Conservation (phyloP, 202 grass and related monocot genomes). For the Cymbopogon flexuosus region DNA sequence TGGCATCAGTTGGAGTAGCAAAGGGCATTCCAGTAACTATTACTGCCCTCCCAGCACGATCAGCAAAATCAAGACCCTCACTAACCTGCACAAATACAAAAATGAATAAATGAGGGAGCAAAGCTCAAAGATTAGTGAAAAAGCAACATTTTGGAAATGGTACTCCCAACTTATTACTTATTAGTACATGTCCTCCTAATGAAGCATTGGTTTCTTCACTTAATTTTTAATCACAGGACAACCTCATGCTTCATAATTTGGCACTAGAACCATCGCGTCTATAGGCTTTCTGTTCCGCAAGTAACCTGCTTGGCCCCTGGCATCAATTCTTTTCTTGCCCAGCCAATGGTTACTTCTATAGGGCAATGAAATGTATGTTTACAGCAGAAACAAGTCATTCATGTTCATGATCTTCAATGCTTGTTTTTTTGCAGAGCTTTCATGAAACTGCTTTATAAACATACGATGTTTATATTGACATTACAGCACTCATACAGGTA, state of each 20-base stretch:
- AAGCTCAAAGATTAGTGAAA: slow-evolving; percentile 11
- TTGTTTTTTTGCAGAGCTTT: slow-evolving; percentile 13
- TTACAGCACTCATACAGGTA: background rate
- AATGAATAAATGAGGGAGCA: slow-evolving; percentile 26
- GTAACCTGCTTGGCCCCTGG: background rate
- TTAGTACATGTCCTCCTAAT: background rate
- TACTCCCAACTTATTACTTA: background rate
- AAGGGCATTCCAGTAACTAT: slow-evolving; percentile 95
- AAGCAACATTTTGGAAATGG: background rate
- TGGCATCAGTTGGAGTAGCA: slow-evolving; percentile 72
- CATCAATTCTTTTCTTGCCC: background rate
- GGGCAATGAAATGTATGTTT: slow-evolving; percentile 1
- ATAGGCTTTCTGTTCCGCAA: background rate
- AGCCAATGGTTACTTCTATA: background rate
- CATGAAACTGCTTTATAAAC: slow-evolving; percentile 8
- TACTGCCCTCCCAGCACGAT: slow-evolving; percentile 89
- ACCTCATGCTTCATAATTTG: background rate
- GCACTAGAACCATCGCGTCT: background rate
- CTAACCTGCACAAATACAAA: slow-evolving; percentile 65
- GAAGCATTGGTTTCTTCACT: background rate
- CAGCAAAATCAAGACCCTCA: slow-evolving; percentile 99
- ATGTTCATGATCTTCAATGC: background rate
- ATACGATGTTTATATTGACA: background rate
- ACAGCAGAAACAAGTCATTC: slow-evolving; percentile 11
- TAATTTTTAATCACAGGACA: background rate